A percentile compares a stretch with the other conserved stretches of the same genome.
phyloP scores from a whole-genome alignment of 345 rosid genomes.

The Gossypium thurberi region DNA sequence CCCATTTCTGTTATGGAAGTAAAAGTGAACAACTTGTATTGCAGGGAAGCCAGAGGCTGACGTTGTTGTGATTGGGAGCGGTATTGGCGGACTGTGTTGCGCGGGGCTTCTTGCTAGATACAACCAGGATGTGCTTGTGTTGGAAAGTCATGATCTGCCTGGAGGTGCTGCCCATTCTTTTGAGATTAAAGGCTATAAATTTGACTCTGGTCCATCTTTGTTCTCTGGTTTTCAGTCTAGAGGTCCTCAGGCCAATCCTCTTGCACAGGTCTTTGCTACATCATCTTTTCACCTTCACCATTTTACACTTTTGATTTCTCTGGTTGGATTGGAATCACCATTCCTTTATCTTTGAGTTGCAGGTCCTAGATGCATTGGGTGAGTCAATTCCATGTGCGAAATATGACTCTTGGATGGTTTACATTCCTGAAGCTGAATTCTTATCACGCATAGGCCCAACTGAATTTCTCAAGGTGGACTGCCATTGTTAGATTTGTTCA shows the following conservation, averaged over 20 bases:
- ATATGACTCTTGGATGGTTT: constrained; percentile 98
- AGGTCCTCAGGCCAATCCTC: constrained; percentile 92
- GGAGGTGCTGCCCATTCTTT: constrained; percentile 94
- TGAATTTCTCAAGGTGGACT: constrained; percentile 75
- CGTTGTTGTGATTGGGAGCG: constrained; percentile 84
- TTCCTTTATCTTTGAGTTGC: constrained; percentile 14
- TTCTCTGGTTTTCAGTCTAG: constrained; percentile 89
- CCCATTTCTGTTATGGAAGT: no score
- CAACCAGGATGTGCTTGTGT: constrained; percentile 63
- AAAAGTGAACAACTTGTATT: neutral
- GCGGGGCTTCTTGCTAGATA: constrained; percentile 85
- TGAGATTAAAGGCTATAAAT: constrained; percentile 67
- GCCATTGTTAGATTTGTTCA: neutral
- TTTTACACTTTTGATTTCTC: neutral
- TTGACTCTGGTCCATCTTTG: constrained; percentile 90
- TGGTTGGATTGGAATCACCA: neutral
- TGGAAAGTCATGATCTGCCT: constrained; percentile 84
- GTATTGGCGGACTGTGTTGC: constrained; percentile 82
- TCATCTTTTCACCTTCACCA: neutral
- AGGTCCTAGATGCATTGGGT: constrained; percentile 88
- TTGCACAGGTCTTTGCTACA: constrained; percentile 59
- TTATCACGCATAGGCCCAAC: constrained; percentile 88
- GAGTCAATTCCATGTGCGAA: constrained; percentile 76
- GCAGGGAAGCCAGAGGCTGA: constrained; percentile 82
- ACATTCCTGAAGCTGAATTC: constrained; percentile 88